These are phyloP conservation scores for Ceraceosorus bombacis DNA, from an alignment of 1,284 basidiomycete genomes.

Conservation along the genomic window DNA sequence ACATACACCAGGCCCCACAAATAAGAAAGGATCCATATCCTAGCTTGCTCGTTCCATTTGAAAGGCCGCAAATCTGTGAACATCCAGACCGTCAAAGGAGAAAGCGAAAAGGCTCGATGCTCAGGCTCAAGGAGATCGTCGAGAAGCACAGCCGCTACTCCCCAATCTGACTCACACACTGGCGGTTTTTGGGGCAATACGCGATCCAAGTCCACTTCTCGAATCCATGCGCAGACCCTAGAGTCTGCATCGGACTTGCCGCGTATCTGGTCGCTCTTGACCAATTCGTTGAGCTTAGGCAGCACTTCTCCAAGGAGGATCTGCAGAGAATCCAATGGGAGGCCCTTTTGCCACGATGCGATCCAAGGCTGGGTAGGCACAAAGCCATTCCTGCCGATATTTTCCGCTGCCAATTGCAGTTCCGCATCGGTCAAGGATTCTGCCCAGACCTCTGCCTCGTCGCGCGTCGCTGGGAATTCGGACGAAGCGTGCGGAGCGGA, in stretches of 20 bases:
- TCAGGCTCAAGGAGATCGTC: too few relatives aligned
- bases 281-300: constrained; percentile 25
- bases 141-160: too few relatives aligned
- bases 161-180: constrained; percentile 2
- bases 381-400: constrained; percentile 38
- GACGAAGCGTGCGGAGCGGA: too few relatives aligned
- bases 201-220: constrained; percentile 24
- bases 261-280: too few relatives aligned
- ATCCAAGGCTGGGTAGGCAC: constrained; percentile 40
- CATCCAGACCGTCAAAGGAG: not conserved
- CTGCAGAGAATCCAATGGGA: constrained; percentile 25
- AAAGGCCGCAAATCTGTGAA: constrained; percentile 23
- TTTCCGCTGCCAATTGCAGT: constrained; percentile 16
- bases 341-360: constrained; percentile 26
- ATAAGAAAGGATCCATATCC: constrained; percentile 38
- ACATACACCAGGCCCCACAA: constrained; percentile 43
- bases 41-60: constrained; percentile 32
- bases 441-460: constrained; percentile 14
- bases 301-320: constrained; percentile 24
- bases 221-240: constrained; percentile 31
- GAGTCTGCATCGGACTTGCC: constrained; percentile 27
- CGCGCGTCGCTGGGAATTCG: not conserved
- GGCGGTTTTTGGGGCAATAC: constrained; percentile 18
- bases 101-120: too few relatives aligned
- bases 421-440: constrained; percentile 18